Conservation (phyloP, 176 grass and related monocot species). For the Otatea glauca region DNA sequence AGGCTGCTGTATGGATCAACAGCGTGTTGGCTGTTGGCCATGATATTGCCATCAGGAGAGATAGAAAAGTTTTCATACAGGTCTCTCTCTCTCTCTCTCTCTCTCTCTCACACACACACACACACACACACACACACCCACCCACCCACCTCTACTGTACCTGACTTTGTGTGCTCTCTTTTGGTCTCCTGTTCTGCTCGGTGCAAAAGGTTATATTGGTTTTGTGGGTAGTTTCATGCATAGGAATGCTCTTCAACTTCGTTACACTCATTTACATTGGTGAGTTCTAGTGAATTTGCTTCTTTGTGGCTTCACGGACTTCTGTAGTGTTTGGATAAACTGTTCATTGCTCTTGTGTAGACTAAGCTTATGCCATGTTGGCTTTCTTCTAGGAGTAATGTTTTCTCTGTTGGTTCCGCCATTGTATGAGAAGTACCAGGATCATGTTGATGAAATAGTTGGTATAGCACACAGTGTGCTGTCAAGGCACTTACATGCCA, state of each 20-base stretch:
- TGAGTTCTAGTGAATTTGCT: constrained; percentile 58
- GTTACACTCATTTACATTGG: constrained; percentile 91
- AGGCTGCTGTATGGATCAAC: constrained; percentile 71
- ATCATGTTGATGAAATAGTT: constrained; percentile 84
- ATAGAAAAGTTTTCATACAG: constrained; percentile 73
- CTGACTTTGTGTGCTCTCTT: constrained; percentile 24
- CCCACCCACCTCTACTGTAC: not conserved
- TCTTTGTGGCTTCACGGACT: not conserved
- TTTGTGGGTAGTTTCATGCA: constrained; percentile 74
- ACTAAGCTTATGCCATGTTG: constrained; percentile 6
- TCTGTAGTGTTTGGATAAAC: constrained; percentile 23
- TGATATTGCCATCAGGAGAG: constrained; percentile 87
- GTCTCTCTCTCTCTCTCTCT: constrained; percentile 34
- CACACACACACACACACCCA: not conserved
- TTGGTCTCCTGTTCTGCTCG: constrained; percentile 21
- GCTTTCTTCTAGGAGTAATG: constrained; percentile 54
- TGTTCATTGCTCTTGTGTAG: not conserved
- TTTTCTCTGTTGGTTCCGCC: constrained; percentile 66
- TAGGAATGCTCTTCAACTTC: constrained; percentile 92
- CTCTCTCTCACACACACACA: not conserved
- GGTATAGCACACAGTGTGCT: constrained; percentile 59
- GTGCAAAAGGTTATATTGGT: constrained; percentile 62
- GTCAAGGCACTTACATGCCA: constrained; percentile 51
- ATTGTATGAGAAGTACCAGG: constrained; percentile 88
- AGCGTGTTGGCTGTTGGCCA: constrained; percentile 67